These are phyloP conservation scores for Nicotiana rustica DNA, from an alignment of 305 asterid genomes.

Conservation along the genomic window DNA sequence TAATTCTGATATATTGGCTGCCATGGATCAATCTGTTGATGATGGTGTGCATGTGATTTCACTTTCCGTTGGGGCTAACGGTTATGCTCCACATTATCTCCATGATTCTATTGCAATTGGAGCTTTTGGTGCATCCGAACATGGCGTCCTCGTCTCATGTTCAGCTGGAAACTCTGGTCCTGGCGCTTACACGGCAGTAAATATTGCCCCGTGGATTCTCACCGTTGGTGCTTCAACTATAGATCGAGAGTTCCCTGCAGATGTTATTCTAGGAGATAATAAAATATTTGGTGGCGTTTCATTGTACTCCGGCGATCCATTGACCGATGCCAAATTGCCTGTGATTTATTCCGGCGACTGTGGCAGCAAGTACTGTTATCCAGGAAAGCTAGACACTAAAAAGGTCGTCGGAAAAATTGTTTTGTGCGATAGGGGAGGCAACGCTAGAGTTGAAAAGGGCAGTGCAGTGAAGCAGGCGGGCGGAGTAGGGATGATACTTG, in stretches of 20 bases:
- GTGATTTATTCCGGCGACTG: slow-evolving; percentile 76
- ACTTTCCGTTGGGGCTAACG: slow-evolving; percentile 82
- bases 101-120: slow-evolving; percentile 88
- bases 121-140: slow-evolving; percentile 72
- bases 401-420: slow-evolving; percentile 83
- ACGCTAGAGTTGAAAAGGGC: slow-evolving; percentile 90
- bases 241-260: slow-evolving; percentile 94
- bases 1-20: slow-evolving; percentile 93
- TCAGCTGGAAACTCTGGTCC: slow-evolving; percentile 97
- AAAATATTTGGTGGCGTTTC: slow-evolving; percentile 77
- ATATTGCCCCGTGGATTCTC: slow-evolving; percentile 95
- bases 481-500: slow-evolving; percentile 81
- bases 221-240: slow-evolving; percentile 96
- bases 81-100: slow-evolving; percentile 72
- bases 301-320: slow-evolving; percentile 64
- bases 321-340: slow-evolving; percentile 51
- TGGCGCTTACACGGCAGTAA: slow-evolving; percentile 65
- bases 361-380: slow-evolving; percentile 78
- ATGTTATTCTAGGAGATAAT: slow-evolving; percentile 80
- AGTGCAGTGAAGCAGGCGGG: slow-evolving; percentile 85
- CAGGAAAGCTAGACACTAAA: slow-evolving; percentile 59
- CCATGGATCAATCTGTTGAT: slow-evolving; percentile 73
- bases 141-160: slow-evolving; percentile 84
- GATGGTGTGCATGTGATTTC: slow-evolving; percentile 90
- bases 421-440: slow-evolving; percentile 90